phyloP scores from a whole-genome alignment of 768 basidiomycete genomes.

The Leccinum imitatum region DNA sequence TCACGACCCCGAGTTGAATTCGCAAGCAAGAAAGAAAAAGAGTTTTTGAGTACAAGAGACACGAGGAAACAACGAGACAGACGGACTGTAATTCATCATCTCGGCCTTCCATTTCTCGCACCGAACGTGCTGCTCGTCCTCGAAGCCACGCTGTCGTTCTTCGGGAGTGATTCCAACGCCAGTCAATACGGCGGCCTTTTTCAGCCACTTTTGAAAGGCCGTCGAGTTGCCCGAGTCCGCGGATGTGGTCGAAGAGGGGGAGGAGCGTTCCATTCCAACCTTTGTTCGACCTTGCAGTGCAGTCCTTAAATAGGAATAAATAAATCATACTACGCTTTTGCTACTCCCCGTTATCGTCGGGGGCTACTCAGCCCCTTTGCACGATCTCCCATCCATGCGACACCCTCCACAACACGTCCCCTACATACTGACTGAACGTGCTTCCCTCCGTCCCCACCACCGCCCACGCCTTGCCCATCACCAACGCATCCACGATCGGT shows the following conservation, averaged over 20 bases:
- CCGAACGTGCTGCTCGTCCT: conserved; percentile 38
- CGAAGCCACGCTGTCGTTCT: conserved; percentile 37
- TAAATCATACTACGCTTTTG: neutral
- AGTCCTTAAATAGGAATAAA: conserved; percentile 10
- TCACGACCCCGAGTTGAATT: conserved; percentile 1
- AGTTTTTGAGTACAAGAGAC: conserved; percentile 5
- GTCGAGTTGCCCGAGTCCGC: conserved; percentile 23
- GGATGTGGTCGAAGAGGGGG: conserved; percentile 23
- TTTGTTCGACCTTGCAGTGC: neutral
- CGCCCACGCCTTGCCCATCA: conserved; percentile 54
- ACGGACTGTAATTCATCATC: conserved; percentile 69
- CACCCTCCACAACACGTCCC: conserved; percentile 64
- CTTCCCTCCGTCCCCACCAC: conserved; percentile 72
- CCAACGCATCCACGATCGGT: conserved; percentile 71
- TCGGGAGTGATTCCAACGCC: conserved; percentile 50
- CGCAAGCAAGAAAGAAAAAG: neutral
- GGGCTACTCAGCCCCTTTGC: conserved; percentile 40
- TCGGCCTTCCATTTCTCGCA: conserved; percentile 74
- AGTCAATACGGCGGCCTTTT: conserved; percentile 46
- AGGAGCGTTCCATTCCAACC: conserved; percentile 31
- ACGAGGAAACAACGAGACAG: conserved; percentile 10
- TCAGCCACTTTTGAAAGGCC: conserved; percentile 52
- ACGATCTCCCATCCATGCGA: conserved; percentile 54
- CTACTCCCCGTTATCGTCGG: neutral
- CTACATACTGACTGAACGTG: conserved; percentile 71